Base-by-base conservation (phyloP, 495 filamentous ascomycete species). In the Penicillium desertorum region DNA sequence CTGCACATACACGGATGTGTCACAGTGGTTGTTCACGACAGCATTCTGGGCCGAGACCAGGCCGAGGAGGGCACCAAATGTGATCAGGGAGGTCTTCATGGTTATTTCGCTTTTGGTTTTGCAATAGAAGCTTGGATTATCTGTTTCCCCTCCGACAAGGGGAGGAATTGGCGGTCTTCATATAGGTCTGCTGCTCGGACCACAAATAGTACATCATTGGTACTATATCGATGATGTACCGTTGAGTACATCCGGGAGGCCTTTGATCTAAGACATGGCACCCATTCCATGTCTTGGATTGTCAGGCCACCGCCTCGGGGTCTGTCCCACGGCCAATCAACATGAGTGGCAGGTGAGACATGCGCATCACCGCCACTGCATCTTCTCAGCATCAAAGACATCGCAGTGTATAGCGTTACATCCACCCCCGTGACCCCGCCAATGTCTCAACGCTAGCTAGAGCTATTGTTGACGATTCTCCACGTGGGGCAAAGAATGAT, bases 41-140 rank as follows among this genome's bases (percentile, higher is more conserved):
- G 67, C 64, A 61, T 67, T 61, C 46, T 70, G 67, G 54, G 64
- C 67, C 19, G 64, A 63, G 29, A 36, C 62, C 36, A 70, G 53
- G 54, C 64, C 62, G 20, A 70, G 34, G 32, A 70, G 27, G 49
- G 62, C 62, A 56, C 60, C 23, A 34, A 65, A 51, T 57, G 60
- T 19, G 50, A 70, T 49, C 17, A 65, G 17, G 34, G 60, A 63
- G 49, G 50, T 48, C 62, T 70, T 70, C 67, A 67, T 67, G 12
- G 29, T 61, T 59, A 50, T 55, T 56, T 56, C n/a, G 27, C 17
- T 57, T 60, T 62, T 54, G 10, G 17, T 22, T 56, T 61, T 56
- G 42, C 12, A 51, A 58, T 54, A 52, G 43, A 59, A 45, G 46
- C 22, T 58, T 62, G 20, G n/a, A 52, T 42, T 60, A 48, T 58